Conservation (phyloP, 2,329 filamentous ascomycete species). For the Phialophora expanda region DNA sequence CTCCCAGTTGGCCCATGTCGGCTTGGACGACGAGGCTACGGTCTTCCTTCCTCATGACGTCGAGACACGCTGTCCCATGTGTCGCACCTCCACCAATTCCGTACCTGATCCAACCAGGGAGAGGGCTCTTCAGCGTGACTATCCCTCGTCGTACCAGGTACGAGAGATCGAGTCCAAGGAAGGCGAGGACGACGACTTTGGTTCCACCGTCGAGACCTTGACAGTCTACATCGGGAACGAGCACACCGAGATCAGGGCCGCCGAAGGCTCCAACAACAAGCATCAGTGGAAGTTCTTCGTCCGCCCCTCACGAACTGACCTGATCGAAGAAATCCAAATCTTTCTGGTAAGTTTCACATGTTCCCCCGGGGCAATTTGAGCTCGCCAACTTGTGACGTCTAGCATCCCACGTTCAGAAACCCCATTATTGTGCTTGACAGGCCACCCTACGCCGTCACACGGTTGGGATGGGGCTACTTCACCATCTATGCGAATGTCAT, state of each 20-base stretch:
- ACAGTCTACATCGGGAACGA: constrained; percentile 38
- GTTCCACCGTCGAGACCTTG: constrained; percentile 33
- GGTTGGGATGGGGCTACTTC: constrained; percentile 38
- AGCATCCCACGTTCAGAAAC: constrained; percentile 38
- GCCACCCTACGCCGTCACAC: constrained; percentile 36
- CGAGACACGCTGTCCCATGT: constrained; percentile 38
- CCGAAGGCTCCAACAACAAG: constrained; percentile 31
- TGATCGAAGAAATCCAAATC: constrained; percentile 38
- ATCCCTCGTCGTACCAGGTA: constrained; percentile 30
- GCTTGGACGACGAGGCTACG: constrained; percentile 31
- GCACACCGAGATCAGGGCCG: constrained; percentile 31
- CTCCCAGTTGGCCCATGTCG: constrained; percentile 32
- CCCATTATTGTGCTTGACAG: constrained; percentile 29
- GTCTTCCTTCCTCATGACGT: constrained; percentile 35
- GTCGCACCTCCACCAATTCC: constrained; percentile 33
- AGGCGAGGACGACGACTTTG: constrained; percentile 25
- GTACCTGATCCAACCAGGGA: constrained; percentile 24
- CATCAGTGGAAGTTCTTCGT: constrained; percentile 40
- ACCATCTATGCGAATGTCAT: constrained; percentile 35
- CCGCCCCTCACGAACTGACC: constrained; percentile 32
- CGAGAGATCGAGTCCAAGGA: constrained; percentile 17
- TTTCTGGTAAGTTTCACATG: constrained; percentile 30
- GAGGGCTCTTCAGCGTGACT: constrained; percentile 22
- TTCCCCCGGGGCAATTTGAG: not conserved
- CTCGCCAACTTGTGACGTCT: constrained; percentile 11